phyloP scores from a whole-genome alignment of 495 filamentous ascomycete species.

The Trichoderma virens region DNA sequence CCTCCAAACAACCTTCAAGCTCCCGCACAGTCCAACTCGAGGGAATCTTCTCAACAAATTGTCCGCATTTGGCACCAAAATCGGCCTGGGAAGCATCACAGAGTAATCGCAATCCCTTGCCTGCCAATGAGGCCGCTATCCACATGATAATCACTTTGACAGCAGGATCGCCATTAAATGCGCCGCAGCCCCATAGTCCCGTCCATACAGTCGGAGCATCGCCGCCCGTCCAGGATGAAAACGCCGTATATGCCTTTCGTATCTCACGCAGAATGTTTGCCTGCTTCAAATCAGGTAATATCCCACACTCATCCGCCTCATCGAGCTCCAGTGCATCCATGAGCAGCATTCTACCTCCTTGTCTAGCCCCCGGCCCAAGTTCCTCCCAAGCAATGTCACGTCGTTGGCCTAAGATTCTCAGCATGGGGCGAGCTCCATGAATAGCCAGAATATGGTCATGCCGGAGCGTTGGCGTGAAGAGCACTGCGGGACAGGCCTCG shows the following conservation, averaged over 20 bases:
- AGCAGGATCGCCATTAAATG: slow-evolving; percentile 22
- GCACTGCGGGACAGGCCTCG: slow-evolving; percentile 21
- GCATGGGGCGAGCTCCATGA: slow-evolving; percentile 16
- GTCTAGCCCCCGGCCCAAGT: slow-evolving; percentile 1
- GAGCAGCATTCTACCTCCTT: slow-evolving; percentile 19
- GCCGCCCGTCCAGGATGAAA: slow-evolving; percentile 12
- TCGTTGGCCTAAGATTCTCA: slow-evolving; percentile 16
- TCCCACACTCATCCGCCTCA: slow-evolving; percentile 6
- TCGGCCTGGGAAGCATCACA: slow-evolving; percentile 10
- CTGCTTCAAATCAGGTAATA: slow-evolving; percentile 16
- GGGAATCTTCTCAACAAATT: neutral
- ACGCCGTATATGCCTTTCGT: slow-evolving; percentile 18
- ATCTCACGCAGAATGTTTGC: slow-evolving; percentile 17
- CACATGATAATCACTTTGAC: slow-evolving; percentile 22
- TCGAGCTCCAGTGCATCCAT: slow-evolving; percentile 27
- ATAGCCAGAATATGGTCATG: slow-evolving; percentile 16
- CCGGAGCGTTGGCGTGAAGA: slow-evolving; percentile 18
- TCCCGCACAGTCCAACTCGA: neutral
- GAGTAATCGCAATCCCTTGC: slow-evolving; percentile 14
- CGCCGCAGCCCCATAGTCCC: slow-evolving; percentile 23
- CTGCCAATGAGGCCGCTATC: slow-evolving; percentile 19
- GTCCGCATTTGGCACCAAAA: neutral
- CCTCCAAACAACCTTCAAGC: neutral
- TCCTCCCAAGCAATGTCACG: slow-evolving; percentile 14
- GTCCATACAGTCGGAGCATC: slow-evolving; percentile 13